Conservation (phyloP, 192 early-diverging fungal genomes). For the Mycoemilia scoparia region DNA sequence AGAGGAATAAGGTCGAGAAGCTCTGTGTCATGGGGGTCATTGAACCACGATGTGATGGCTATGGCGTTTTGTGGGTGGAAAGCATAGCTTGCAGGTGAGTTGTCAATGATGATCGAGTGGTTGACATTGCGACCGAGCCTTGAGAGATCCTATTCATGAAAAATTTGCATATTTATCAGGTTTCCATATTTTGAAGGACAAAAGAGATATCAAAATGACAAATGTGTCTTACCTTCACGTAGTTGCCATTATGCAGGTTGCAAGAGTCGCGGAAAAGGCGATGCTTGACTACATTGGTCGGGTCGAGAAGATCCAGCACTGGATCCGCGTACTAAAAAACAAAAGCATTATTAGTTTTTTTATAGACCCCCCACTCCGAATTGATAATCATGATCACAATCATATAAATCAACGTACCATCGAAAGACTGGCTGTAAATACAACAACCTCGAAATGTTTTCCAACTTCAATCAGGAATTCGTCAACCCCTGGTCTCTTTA, state of each 20-base stretch:
- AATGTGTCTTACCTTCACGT: too few relatives aligned
- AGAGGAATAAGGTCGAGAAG: slow-evolving; percentile 87
- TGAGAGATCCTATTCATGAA: slow-evolving; percentile 79
- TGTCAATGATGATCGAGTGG: slow-evolving; percentile 84
- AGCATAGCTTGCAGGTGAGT: slow-evolving; percentile 87
- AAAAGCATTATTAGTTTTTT: too few relatives aligned
- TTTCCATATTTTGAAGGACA: too few relatives aligned
- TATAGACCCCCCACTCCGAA: too few relatives aligned
- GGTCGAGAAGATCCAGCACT: slow-evolving; percentile 87
- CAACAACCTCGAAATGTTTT: slow-evolving; percentile 77
- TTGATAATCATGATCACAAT: too few relatives aligned
- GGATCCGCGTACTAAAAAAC: slow-evolving; percentile 88
- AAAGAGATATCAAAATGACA: slow-evolving; percentile 20
- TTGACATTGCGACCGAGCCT: slow-evolving; percentile 71
- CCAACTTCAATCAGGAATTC: slow-evolving; percentile 75
- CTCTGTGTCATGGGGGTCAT: slow-evolving; percentile 91
- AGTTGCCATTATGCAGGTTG: slow-evolving; percentile 85
- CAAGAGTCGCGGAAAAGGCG: slow-evolving; percentile 93
- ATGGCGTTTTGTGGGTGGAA: slow-evolving; percentile 95
- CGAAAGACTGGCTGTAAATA: slow-evolving; percentile 86
- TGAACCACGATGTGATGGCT: slow-evolving; percentile 89
- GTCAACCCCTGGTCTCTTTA: slow-evolving; percentile 93
- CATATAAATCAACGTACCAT: slow-evolving; percentile 33
- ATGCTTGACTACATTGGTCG: slow-evolving; percentile 65
- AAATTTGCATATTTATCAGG: slow-evolving; percentile 13